Evolutionary conservation across 164 flowering plant genomes (phyloP).

Genomic region (Buxus sempervirens): DNA sequence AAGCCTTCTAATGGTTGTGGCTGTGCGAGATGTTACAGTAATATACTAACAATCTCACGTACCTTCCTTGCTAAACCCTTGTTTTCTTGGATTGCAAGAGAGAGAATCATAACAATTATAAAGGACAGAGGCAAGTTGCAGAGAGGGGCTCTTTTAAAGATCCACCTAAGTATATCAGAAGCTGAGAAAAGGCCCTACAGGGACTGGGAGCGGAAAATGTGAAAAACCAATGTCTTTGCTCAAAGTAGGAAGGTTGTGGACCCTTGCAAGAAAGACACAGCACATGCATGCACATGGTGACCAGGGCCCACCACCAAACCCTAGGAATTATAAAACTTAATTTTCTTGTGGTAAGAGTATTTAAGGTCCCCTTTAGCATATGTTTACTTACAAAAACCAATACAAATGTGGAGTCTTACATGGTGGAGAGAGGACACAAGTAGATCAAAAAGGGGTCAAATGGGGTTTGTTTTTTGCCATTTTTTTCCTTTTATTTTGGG

Average conservation of each 20-base stretch:
- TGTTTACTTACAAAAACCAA: background rate
- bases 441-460: background rate
- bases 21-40: background rate
- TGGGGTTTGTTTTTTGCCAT: background rate
- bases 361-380: too few relatives aligned
- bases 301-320: conserved; percentile 47
- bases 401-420: background rate
- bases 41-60: background rate
- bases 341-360: too few relatives aligned
- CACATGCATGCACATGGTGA: conserved; percentile 79
- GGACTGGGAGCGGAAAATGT: conserved; percentile 26
- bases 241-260: conserved; percentile 46
- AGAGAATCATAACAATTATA: background rate
- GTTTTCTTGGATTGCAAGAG: background rate
- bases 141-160: conserved; percentile 10
- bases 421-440: background rate
- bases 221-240: conserved; percentile 36
- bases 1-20: conserved; percentile 1
- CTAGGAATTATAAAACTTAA: conserved; percentile 5
- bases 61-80: background rate
- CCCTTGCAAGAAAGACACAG: conserved; percentile 45
- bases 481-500: too few relatives aligned
- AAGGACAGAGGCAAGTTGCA: conserved; percentile 10
- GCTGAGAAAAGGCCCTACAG: too few relatives aligned
- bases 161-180: conserved; percentile 5